Evolutionary conservation across 257 asterid species (phyloP).

Genomic region (Solanum infundibuliforme): DNA sequence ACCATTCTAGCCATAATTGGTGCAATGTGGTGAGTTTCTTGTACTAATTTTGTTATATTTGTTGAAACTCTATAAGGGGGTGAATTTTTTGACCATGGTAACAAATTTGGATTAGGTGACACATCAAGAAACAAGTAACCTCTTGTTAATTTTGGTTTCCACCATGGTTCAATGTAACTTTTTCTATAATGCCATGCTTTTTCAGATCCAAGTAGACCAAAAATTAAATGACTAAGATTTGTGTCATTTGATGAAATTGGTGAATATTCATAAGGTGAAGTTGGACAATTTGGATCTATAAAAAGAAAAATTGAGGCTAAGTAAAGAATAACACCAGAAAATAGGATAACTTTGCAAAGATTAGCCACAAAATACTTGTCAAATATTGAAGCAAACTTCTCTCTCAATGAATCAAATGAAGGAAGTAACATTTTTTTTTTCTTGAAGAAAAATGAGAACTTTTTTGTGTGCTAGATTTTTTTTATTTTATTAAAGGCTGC

Average conservation of each 20-base stretch:
- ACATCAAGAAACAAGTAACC: constrained; percentile 42
- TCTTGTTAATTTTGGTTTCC: constrained; percentile 46
- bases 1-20: constrained; percentile 45
- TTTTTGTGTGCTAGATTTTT: neutral
- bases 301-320: neutral
- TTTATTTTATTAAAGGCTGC: neutral
- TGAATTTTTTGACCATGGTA: constrained; percentile 47
- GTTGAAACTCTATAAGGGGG: constrained; percentile 45
- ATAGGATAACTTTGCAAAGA: neutral
- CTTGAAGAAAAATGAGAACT: neutral
- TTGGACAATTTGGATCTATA: neutral
- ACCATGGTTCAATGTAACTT: constrained; percentile 50
- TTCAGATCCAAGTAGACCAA: constrained; percentile 47
- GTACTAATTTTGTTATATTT: constrained; percentile 13
- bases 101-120: constrained; percentile 28
- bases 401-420: neutral
- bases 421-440: neutral
- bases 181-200: constrained; percentile 39
- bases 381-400: neutral
- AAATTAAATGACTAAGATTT: constrained; percentile 42
- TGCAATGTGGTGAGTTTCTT: constrained; percentile 17
- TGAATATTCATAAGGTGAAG: neutral
- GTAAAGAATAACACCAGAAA: constrained; percentile 2
- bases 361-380: neutral
- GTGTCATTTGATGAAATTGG: neutral